These are phyloP conservation scores for Polyrhizophydium stewartii DNA, from an alignment of 371 early-diverging fungal species.

Conservation along the genomic window DNA sequence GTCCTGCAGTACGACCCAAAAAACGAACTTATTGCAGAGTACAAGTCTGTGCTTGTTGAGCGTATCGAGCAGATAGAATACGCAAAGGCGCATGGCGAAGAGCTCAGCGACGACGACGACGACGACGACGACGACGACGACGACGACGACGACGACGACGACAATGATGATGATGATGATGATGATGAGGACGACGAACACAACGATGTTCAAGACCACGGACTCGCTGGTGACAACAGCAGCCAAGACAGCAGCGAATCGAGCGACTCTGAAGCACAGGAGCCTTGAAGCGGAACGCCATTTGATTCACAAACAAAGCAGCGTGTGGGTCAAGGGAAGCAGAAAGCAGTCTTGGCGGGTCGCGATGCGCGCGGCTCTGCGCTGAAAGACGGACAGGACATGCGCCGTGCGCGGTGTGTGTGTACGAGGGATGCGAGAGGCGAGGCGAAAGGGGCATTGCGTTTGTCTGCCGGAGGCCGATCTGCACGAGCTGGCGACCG, in stretches of 20 bases:
- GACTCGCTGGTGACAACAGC: not conserved
- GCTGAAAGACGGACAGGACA: no score
- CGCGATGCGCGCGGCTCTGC: no score
- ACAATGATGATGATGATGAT: not conserved
- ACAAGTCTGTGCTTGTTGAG: not conserved
- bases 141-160: not conserved
- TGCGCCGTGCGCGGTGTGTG: not conserved
- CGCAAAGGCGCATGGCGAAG: not conserved
- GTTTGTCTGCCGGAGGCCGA: not conserved
- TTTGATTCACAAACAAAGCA: no score
- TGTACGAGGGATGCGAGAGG: not conserved
- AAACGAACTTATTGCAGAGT: not conserved
- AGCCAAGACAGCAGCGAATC: not conserved
- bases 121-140: not conserved
- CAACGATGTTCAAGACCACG: not conserved
- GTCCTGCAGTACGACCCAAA: not conserved
- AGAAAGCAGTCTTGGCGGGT: no score
- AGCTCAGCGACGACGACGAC: not conserved
- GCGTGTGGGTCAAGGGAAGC: no score
- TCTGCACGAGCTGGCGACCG: no score
- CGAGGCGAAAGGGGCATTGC: not conserved
- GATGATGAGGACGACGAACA: not conserved
- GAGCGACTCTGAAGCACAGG: no score
- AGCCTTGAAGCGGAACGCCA: no score
- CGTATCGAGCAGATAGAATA: not conserved